Base-by-base conservation (phyloP, 2,329 filamentous ascomycete species). In the Penicillium sp. region DNA sequence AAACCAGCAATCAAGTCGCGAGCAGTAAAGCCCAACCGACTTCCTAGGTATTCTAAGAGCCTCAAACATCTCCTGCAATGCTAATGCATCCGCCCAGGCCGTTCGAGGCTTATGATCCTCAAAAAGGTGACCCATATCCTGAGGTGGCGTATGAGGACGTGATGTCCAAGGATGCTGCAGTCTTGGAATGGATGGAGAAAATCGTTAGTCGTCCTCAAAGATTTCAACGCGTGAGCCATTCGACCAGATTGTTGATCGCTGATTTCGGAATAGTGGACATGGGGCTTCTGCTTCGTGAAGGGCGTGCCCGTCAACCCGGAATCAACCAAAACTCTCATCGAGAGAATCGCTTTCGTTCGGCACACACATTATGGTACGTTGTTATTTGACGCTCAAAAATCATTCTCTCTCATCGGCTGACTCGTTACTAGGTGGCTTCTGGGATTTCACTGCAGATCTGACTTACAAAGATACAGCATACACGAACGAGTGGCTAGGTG, bases 401-500 rank as follows among this genome's bases (percentile, higher is more conserved):
- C 11, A 22, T 16, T 11, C 5, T n/a, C 3, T n/a, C 14, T 24
- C 6, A 41, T 18, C 22, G 10, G 35, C 35, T 37, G 35, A 55
- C n/a, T 52, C 59, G 64, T 39, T 66, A 27, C n/a, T 22, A 7
- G 83, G 87, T 62, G 87, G 84, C 31, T 90, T 90, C 75, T 90
- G 88, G 80, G 94, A 97, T 76, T 98, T 98, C 75, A 90, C 91
- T 0, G 89, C 93, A 5, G 90, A 97, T 74, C 84, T 97, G 24
- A 89, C 91, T 31, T 89, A 89, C 70, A 93, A 93, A 64, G 92
- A 96, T 70, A 96, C 91, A 1, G 92, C 92, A 3, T 99, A 98
- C 78, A 97, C 94, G 1, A 92, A 89, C 68, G 82, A 95, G 52
- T 87, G 88, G 1, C 84, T 99, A 2, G 86, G 87, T 19, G 89